These are phyloP conservation scores for Papiliotrema laurentii DNA, from an alignment of 1,284 basidiomycete genomes.

Conservation along the genomic window DNA sequence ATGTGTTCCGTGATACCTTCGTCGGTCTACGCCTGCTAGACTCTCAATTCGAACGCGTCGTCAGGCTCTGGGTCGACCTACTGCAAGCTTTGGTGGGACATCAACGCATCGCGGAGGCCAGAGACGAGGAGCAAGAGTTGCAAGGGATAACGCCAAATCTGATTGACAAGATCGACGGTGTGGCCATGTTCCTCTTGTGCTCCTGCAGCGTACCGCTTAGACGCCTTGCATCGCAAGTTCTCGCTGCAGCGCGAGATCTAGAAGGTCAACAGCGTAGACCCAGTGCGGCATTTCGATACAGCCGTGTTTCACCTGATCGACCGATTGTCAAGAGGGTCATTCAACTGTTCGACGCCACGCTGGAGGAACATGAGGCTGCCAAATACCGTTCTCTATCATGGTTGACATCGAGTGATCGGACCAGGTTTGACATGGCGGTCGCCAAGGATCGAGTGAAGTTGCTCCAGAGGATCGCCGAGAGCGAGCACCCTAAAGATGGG, in stretches of 20 bases:
- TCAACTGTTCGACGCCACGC: slow-evolving; percentile 30
- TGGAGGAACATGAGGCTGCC: slow-evolving; percentile 36
- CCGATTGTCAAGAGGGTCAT: slow-evolving; percentile 22
- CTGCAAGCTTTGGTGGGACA: slow-evolving; percentile 64
- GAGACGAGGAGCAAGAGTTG: slow-evolving; percentile 9
- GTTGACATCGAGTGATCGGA: slow-evolving; percentile 27
- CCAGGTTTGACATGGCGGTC: slow-evolving; percentile 29
- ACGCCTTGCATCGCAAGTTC: slow-evolving; percentile 27
- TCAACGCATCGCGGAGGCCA: slow-evolving; percentile 45
- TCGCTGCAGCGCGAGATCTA: slow-evolving; percentile 32
- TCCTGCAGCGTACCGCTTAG: slow-evolving; percentile 51
- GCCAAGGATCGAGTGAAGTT: slow-evolving; percentile 23
- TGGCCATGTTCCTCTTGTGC: slow-evolving; percentile 73
- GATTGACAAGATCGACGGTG: slow-evolving; percentile 61
- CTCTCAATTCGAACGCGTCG: slow-evolving; percentile 55
- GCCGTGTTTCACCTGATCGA: slow-evolving; percentile 26
- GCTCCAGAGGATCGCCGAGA: slow-evolving; percentile 44
- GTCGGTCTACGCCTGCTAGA: slow-evolving; percentile 61
- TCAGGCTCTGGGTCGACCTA: slow-evolving; percentile 70
- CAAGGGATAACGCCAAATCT: slow-evolving; percentile 33
- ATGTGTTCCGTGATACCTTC: slow-evolving; percentile 64
- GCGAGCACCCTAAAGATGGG: slow-evolving; percentile 46
- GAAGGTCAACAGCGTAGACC: slow-evolving; percentile 32
- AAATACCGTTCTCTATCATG: slow-evolving; percentile 31
- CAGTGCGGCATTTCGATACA: slow-evolving; percentile 41